Evolutionary conservation across 164 flowering plant genomes (phyloP), one percentile per base, ranked within the genome.

Genomic region (Platanus orientalis): DNA sequence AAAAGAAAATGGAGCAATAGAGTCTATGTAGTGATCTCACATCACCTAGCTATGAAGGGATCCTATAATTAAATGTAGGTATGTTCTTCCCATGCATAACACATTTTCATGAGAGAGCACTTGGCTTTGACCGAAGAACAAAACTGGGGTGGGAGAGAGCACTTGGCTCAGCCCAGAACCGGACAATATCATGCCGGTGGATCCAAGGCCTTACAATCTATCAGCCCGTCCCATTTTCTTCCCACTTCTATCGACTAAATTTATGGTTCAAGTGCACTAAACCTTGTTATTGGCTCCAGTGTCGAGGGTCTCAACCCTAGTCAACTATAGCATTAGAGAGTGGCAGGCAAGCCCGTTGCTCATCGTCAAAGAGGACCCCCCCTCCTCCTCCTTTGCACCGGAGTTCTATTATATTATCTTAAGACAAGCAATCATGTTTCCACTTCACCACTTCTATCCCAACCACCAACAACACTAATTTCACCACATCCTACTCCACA

Each of bases 401-500:
- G 11, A 1, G 24, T 49, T 56, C 61, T 47, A 57, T 32, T 32
- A 32, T 9, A 32, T n/a, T 11, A 56, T n/a, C 27, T 36, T 50
- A 49, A 61, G 44, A 44, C 47, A 62, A 52, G 23, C 55, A 62
- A 65, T 71, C 28, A 66, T 62, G 63, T 62, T 61, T 60, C 71
- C 78, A 67, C 64, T 64, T 67, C 50, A 59, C 59, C 40, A 70
- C 34, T 24, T 26, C 20, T 24, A 44, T 42, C 23, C 34, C 47
- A 60, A 59, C 52, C 51, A 59, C 62, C 51, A 44, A 59, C 27
- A 44, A 44, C 47, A 69, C 66, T 27, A 62, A 44, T 58, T 60
- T 59, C 55, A 74, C 63, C 60, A 63, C 6, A 36, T 58, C 69
- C 69, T 56, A 36, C 58, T 55, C 65, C 65, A 67, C 66, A 64